Percentiles rank a stretch among this genome's conserved stretches.
Conservation (phyloP, 2,329 filamentous ascomycete species). For the Drechslerella dactyloides region DNA sequence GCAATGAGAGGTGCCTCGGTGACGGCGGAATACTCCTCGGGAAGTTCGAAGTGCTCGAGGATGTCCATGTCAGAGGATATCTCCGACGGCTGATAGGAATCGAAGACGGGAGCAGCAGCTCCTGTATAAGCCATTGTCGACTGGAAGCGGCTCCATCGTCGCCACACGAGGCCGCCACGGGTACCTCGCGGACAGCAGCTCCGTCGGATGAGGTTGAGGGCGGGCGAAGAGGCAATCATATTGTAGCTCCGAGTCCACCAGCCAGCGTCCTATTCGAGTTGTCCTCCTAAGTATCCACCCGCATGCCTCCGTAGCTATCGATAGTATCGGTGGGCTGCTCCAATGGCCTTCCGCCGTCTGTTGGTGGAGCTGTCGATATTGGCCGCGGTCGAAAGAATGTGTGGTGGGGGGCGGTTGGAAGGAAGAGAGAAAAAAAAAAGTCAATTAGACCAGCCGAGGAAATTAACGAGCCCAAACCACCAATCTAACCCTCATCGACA, state of each 20-base stretch:
- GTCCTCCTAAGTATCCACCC: not conserved
- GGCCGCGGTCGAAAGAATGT: not conserved
- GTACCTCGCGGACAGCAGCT: constrained; percentile 40
- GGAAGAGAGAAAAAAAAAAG: not conserved
- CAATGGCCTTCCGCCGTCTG: constrained; percentile 18
- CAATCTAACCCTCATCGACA: not conserved
- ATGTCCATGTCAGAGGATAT: constrained; percentile 26
- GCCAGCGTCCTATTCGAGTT: not conserved
- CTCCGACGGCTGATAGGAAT: constrained; percentile 21
- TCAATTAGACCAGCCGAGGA: not conserved
- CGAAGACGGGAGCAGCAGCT: constrained; percentile 23
- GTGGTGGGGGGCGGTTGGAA: not conserved
- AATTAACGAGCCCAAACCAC: not conserved
- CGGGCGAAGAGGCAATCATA: constrained; percentile 38
- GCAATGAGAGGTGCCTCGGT: not conserved
- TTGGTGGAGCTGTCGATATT: constrained; percentile 9
- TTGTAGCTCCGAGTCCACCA: constrained; percentile 1
- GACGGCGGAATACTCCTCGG: constrained; percentile 16
- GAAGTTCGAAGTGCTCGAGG: constrained; percentile 43
- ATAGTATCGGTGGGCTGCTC: not conserved
- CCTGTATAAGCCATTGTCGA: constrained; percentile 39
- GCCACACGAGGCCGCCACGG: constrained; percentile 35
- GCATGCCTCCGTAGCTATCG: too few species aligned
- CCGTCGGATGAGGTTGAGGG: constrained; percentile 31
- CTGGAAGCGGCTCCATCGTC: constrained; percentile 47